Evolutionary conservation across 805 yeast genomes (phyloP).

Genomic region (Cephaloascus fragrans): DNA sequence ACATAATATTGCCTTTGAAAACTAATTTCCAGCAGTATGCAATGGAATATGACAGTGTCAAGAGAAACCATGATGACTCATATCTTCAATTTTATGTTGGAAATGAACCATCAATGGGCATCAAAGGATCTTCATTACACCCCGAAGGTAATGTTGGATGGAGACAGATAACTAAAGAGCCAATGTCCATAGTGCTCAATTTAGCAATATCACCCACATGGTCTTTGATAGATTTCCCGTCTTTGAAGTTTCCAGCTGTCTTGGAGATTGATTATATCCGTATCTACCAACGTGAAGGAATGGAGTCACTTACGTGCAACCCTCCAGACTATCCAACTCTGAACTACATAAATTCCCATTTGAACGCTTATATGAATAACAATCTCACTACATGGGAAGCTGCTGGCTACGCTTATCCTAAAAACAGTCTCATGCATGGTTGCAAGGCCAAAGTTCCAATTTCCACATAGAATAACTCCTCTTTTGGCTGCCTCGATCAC

Average conservation of each 20-base stretch:
- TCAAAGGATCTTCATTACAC: slow-evolving; percentile 22
- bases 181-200: slow-evolving; percentile 27
- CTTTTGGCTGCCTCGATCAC: too few species aligned
- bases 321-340: slow-evolving; percentile 25
- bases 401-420: slow-evolving; percentile 47
- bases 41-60: slow-evolving; percentile 21
- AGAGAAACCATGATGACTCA: slow-evolving; percentile 11
- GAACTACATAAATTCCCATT: slow-evolving; percentile 22
- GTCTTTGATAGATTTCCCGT: slow-evolving; percentile 26
- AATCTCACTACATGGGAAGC: slow-evolving; percentile 25
- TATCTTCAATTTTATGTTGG: slow-evolving; percentile 25
- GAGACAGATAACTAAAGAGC: slow-evolving; percentile 24
- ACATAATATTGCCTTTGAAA: slow-evolving; percentile 2
- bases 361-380: slow-evolving; percentile 20
- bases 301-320: slow-evolving; percentile 22
- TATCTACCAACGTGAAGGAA: slow-evolving; percentile 25
- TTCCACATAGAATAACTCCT: neutral
- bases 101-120: slow-evolving; percentile 14
- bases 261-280: slow-evolving; percentile 29
- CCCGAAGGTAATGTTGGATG: slow-evolving; percentile 29
- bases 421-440: slow-evolving; percentile 45
- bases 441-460: slow-evolving; percentile 9
- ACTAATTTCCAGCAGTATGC: slow-evolving; percentile 22
- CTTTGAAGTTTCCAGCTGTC: slow-evolving; percentile 23
- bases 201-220: slow-evolving; percentile 29